Conservation (phyloP, 495 filamentous ascomycete species). For the Penicillium canescens region DNA sequence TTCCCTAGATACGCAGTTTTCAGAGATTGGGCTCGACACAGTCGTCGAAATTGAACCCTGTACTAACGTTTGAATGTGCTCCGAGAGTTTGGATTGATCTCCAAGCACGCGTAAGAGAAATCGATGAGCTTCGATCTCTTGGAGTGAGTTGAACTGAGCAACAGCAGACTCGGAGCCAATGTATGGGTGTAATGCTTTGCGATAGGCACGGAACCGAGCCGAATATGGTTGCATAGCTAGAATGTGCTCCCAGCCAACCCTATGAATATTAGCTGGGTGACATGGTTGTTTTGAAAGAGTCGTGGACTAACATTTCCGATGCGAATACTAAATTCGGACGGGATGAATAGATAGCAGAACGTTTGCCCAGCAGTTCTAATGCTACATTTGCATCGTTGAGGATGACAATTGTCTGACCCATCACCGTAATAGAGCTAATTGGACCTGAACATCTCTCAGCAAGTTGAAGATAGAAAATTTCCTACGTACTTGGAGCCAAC, state of each 20-base stretch:
- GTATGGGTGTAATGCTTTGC: slow-evolving; percentile 33
- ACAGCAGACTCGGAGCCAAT: slow-evolving; percentile 25
- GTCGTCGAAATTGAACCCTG: slow-evolving; percentile 1
- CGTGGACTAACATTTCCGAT: slow-evolving; percentile 33
- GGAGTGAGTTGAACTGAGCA: slow-evolving; percentile 33
- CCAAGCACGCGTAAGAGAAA: slow-evolving; percentile 42
- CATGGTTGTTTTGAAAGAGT: background rate
- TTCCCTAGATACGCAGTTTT: slow-evolving; percentile 16
- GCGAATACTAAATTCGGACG: slow-evolving; percentile 36
- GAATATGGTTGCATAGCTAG: slow-evolving; percentile 39
- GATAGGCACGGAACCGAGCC: slow-evolving; percentile 37
- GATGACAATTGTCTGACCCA: slow-evolving; percentile 49
- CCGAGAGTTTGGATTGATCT: slow-evolving; percentile 31
- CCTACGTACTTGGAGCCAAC: background rate
- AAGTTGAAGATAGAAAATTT: background rate
- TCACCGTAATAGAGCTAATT: slow-evolving; percentile 49
- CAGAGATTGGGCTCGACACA: too few species aligned
- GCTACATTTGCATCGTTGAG: slow-evolving; percentile 41
- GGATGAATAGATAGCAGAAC: slow-evolving; percentile 42
- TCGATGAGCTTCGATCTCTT: slow-evolving; percentile 39
- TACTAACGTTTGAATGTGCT: slow-evolving; percentile 40
- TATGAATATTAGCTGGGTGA: slow-evolving; percentile 3
- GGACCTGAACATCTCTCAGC: slow-evolving; percentile 24
- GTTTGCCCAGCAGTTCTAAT: slow-evolving; percentile 44
- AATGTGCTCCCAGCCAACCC: slow-evolving; percentile 36